Base-by-base conservation (phyloP, 768 basidiomycete species). In the Leucocoprinus leucothites region DNA sequence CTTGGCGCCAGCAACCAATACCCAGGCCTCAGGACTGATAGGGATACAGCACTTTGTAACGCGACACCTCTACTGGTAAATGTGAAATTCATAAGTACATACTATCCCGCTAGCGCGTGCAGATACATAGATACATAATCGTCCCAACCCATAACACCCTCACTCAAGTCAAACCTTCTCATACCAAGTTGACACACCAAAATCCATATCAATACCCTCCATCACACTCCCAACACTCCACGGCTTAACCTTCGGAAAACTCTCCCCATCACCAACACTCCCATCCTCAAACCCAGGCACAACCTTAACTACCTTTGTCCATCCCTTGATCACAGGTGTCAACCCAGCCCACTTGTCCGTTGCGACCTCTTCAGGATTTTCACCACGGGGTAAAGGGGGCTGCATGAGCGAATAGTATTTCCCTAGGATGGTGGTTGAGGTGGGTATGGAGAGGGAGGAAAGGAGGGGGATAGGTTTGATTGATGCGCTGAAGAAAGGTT, bases 401-500 rank as follows among this genome's bases (percentile, higher is more conserved):
- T 49, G 55, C 48, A 51, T 36, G 3, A 56, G 25, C 14, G 36
- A 41, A 38, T 49, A 56, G 21, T 22, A 56, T 7, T 35, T 35
- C 7, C 52, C 52, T 13, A 45, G 52, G 26, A 53, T 14, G 7
- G 63, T 9, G 64, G 71, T 28, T 65, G 67, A 35, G 57, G 50
- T 19, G 3, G 61, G 64, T 16, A 71, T 54, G 5, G 63, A 54
- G 9, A 71, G 51, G 9, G 55, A 53, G 2, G 65, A 67, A 11
- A 71, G 44, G 25, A 70, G 2, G 1, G 64, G 54, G 38, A 72
- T 63, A 7, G 65, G 62, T 38, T 61, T 63, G 6, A 65, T 57
- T 18, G 65, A 64, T 3, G 63, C 68, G 25, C 66, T 61, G 62
- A 69, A 71, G 59, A 70, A 72, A 5, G 70, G 69, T 7, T 56